Conservation (phyloP, 2,329 filamentous ascomycete species). For the Truncatella angustata region DNA sequence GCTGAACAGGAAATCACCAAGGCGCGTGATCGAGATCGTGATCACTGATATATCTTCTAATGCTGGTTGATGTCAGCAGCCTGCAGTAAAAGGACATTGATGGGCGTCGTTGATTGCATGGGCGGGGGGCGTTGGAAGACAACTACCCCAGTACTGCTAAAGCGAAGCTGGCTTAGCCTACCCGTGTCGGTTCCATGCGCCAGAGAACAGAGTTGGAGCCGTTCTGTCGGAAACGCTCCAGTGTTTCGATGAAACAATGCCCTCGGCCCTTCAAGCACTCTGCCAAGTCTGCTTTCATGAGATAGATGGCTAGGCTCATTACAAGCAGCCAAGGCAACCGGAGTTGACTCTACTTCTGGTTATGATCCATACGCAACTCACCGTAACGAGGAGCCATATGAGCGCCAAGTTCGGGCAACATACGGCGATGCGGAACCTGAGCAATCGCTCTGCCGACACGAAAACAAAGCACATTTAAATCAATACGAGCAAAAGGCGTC, state of each 20-base stretch:
- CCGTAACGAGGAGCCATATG: too few species aligned
- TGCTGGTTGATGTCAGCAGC: conserved; percentile 3
- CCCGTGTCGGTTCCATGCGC: neutral
- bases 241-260: conserved; percentile 11
- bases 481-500: neutral
- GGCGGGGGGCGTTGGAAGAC: neutral
- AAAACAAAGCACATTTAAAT: neutral
- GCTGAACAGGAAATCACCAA: neutral
- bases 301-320: too few species aligned
- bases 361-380: too few species aligned
- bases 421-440: too few species aligned
- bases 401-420: too few species aligned
- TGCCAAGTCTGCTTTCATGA: too few species aligned
- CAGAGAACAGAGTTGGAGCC: conserved; percentile 6
- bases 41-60: conserved; percentile 1
- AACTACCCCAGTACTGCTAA: neutral
- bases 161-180: conserved; percentile 1
- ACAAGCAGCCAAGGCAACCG: too few species aligned
- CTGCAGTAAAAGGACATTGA: neutral
- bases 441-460: too few species aligned
- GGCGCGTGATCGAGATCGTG: neutral
- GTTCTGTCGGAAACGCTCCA: conserved; percentile 14
- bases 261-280: neutral
- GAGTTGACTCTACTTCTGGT: too few species aligned
- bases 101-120: neutral